Evolutionary conservation across 805 yeast genomes (phyloP).

Genomic region (Wickerhamiella alocasiicola): DNA sequence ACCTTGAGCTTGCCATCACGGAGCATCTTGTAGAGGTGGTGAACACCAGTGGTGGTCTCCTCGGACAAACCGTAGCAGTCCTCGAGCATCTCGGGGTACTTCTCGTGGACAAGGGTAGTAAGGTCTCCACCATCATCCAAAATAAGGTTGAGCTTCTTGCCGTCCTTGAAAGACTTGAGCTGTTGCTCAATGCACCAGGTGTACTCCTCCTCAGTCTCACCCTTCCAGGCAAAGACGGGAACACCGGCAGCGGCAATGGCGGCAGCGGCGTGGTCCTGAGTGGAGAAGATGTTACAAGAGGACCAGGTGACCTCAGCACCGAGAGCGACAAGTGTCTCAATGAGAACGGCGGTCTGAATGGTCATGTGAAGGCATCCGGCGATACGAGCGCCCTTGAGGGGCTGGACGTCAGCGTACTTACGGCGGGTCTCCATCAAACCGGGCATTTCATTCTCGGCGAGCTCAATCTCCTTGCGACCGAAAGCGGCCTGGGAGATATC

Average conservation of each 20-base stretch:
- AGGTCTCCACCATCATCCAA: constrained; percentile 99
- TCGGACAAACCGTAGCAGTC: constrained; percentile 94
- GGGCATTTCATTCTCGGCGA: constrained; percentile 99
- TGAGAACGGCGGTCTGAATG: constrained; percentile 96
- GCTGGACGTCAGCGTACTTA: constrained; percentile 83
- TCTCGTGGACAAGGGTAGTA: constrained; percentile 91
- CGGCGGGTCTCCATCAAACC: constrained; percentile 97
- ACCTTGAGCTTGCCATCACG: constrained; percentile 82
- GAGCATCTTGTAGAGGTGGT: constrained; percentile 94
- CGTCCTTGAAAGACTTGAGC: constrained; percentile 94
- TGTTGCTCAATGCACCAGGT: constrained; percentile 99
- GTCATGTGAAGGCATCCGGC: constrained; percentile 99
- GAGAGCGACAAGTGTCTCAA: constrained; percentile 90
- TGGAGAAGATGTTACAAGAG: constrained; percentile 97
- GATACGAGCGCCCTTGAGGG: constrained; percentile 94
- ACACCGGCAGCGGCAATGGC: constrained; percentile 99
- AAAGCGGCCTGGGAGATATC: constrained; percentile 98
- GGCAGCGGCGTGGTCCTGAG: constrained; percentile 99
- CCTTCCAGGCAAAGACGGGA: constrained; percentile 99
- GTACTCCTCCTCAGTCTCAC: constrained; percentile 99
- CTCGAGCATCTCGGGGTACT: constrained; percentile 93
- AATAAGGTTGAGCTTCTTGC: constrained; percentile 87
- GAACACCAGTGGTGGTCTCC: constrained; percentile 99
- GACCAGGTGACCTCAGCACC: constrained; percentile 99
- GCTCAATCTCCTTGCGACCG: constrained; percentile 98